Evolutionary conservation across 768 basidiomycete genomes (phyloP), one percentile per base, ranked within the genome.

Genomic region (Tephrocybe rancida): DNA sequence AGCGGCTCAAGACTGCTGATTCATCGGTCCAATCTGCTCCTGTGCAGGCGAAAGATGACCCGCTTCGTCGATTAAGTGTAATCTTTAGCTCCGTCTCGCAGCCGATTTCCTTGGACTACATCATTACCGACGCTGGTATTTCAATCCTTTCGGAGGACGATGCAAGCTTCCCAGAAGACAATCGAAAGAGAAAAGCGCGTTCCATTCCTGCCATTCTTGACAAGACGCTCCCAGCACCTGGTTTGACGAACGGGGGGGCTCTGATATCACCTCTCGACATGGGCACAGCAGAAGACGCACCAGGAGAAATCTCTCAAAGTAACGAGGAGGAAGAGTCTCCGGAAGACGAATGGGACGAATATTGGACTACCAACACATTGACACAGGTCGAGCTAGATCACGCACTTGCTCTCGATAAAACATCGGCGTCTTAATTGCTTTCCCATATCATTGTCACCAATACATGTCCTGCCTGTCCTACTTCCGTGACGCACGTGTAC

Each of bases 1-100:
- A 74, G 73, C 63, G 71, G 56, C 48, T 56, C 54, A 66, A 64
- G 64, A 32, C 43, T 18, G 56, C 62, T 48, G 51, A 43, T 18
- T n/a, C 39, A 26, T 32, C 27, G 5, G 10, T 49, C 41, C 38
- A 42, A 29, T 10, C 51, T 10, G 22, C 30, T 25, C 4, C 16
- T 38, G 22, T 22, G 27, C 41, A 39, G 3, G 27, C 47, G 16
- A 32, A 43, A 14, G 73, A 79, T 16, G 72, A 78, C 25, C 70
- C 79, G 21, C 75, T 95, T 49, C 82, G 95, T 34, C 80, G 87
- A 35, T 69, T 95, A 50, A 85, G 84, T 52, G 75, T 95, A 46
- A 75, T 97, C 8, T 97, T 94, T 71, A 90, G 85, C 57, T 84
- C 84, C 9, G 78, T 88, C 30, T 66, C 68, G 21, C 61, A 73